Conservation (phyloP, 805 yeast species). For the Suhomyces prunicola region DNA sequence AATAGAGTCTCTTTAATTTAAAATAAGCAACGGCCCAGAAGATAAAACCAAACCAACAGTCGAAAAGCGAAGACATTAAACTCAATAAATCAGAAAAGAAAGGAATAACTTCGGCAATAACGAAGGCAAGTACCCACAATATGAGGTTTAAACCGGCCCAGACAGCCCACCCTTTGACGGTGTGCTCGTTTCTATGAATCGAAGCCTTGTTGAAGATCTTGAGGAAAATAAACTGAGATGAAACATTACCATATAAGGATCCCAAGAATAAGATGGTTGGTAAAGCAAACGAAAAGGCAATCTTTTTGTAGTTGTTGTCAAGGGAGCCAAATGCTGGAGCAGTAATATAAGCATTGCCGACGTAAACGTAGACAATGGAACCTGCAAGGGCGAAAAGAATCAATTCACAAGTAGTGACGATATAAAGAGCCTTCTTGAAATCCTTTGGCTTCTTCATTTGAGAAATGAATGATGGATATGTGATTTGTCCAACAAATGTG, state of each 20-base stretch:
- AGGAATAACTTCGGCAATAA: slow-evolving; percentile 65
- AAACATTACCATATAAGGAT: slow-evolving; percentile 51
- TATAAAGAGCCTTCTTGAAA: slow-evolving; percentile 52
- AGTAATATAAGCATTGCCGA: slow-evolving; percentile 51
- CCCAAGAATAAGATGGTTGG: slow-evolving; percentile 60
- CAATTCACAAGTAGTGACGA: slow-evolving; percentile 51
- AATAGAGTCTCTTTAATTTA: slow-evolving; percentile 33
- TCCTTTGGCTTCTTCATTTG: slow-evolving; percentile 58
- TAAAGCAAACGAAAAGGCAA: slow-evolving; percentile 58
- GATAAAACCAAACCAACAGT: slow-evolving; percentile 64
- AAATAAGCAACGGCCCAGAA: slow-evolving; percentile 62
- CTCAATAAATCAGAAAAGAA: slow-evolving; percentile 57
- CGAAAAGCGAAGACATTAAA: slow-evolving; percentile 59
- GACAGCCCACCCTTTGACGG: slow-evolving; percentile 49
- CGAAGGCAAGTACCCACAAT: slow-evolving; percentile 52
- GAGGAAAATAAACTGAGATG: slow-evolving; percentile 51
- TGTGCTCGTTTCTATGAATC: slow-evolving; percentile 45
- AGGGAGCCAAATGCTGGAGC: slow-evolving; percentile 62
- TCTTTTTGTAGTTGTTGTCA: slow-evolving; percentile 43
- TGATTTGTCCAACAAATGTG: slow-evolving; percentile 63
- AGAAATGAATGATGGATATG: slow-evolving; percentile 59
- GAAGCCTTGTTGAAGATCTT: slow-evolving; percentile 42
- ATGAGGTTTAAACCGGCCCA: slow-evolving; percentile 45
- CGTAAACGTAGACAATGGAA: slow-evolving; percentile 55
- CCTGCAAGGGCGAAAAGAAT: slow-evolving; percentile 53